Evolutionary conservation across 257 asterid genomes (phyloP).

Genomic region (Fraxinus excelsior): DNA sequence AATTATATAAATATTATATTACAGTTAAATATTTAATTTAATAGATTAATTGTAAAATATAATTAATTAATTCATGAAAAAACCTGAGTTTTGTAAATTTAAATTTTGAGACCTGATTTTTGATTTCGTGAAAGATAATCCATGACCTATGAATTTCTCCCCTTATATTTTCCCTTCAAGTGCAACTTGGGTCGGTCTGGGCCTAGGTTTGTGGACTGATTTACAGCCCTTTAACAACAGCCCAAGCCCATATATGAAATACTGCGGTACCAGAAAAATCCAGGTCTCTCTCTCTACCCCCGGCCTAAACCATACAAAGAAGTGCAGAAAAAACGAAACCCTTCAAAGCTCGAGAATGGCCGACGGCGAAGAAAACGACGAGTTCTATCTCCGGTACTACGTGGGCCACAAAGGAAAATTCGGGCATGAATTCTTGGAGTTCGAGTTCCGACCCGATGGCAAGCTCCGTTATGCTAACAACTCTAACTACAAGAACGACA

Average conservation of each 20-base stretch:
- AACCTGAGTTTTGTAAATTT: too few species aligned
- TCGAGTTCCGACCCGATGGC: slow-evolving; percentile 93
- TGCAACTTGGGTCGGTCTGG: background rate
- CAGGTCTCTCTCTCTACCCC: too few species aligned
- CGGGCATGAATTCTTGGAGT: slow-evolving; percentile 91
- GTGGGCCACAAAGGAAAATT: slow-evolving; percentile 96
- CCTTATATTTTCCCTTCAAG: too few species aligned
- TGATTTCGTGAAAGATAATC: too few species aligned
- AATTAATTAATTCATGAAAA: too few species aligned
- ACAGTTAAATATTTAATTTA: too few species aligned
- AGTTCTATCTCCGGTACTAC: slow-evolving; percentile 93
- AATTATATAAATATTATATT: too few species aligned
- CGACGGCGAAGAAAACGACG: slow-evolving; percentile 28
- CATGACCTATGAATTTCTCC: too few species aligned
- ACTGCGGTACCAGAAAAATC: too few species aligned
- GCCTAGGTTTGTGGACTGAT: background rate
- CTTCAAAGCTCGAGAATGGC: background rate
- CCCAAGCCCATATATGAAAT: background rate
- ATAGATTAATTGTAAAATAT: too few species aligned
- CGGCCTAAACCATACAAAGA: background rate
- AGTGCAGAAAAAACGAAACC: background rate
- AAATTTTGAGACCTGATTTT: too few species aligned
- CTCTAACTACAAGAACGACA: slow-evolving; percentile 95
- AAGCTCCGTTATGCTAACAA: slow-evolving; percentile 96
- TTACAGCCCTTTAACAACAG: background rate